These are phyloP conservation scores for Hordeum pubiflorum DNA, from an alignment of 202 grass and related monocot species.

Conservation along the genomic window DNA sequence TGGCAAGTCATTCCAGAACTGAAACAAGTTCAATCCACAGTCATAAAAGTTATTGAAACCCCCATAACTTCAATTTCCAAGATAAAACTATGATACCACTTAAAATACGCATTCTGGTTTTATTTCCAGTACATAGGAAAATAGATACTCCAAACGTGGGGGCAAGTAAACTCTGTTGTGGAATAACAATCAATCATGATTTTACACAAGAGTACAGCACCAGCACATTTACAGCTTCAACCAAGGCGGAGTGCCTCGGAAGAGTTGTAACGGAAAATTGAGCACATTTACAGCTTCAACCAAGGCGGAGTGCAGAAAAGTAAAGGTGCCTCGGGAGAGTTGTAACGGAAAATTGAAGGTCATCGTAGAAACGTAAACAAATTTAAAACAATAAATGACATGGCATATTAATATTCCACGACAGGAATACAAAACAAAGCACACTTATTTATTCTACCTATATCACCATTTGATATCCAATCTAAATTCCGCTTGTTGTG, in stretches of 20 bases:
- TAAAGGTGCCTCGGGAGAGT: background rate
- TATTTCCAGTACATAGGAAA: background rate
- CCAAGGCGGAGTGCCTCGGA: background rate
- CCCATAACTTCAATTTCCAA: conserved; percentile 8
- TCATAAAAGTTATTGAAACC: conserved; percentile 6
- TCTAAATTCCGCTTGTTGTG: conserved; percentile 17
- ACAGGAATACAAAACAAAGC: background rate
- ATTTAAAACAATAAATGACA: background rate
- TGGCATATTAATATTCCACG: background rate
- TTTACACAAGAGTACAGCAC: background rate
- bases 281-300: background rate
- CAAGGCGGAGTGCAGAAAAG: background rate
- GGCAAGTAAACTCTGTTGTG: background rate
- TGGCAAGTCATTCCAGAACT: conserved; percentile 88
- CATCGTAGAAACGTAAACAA: background rate
- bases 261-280: background rate
- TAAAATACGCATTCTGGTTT: conserved; percentile 9
- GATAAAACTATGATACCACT: conserved; percentile 1
- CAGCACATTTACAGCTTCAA: background rate
- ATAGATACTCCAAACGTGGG: background rate
- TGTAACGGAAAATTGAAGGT: background rate
- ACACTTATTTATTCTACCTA: background rate
- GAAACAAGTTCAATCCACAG: conserved; percentile 33
- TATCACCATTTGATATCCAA: conserved; percentile 15
- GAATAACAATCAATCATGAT: background rate